phyloP scores from a whole-genome alignment of 2,329 filamentous ascomycete genomes.

The Magnaporthales sp. region DNA sequence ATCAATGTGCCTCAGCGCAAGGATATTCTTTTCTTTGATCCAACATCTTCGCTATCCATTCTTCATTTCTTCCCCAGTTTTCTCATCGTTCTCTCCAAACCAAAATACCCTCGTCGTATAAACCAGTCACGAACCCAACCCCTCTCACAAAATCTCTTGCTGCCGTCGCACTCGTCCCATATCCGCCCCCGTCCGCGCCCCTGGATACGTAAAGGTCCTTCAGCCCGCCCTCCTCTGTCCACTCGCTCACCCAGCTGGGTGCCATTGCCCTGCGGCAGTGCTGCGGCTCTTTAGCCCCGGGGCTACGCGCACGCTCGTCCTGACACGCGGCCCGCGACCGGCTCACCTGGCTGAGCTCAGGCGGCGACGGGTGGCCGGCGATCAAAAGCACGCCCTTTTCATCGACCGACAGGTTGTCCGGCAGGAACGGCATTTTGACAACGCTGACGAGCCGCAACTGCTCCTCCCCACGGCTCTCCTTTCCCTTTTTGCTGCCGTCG shows the following conservation, averaged over 20 bases:
- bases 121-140: neutral
- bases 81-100: neutral
- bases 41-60: neutral
- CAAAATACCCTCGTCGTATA: neutral
- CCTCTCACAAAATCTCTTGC: neutral
- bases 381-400: slow-evolving; percentile 23
- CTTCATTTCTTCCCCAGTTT: neutral
- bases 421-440: slow-evolving; percentile 24
- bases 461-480: neutral
- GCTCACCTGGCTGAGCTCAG: slow-evolving; percentile 21
- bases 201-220: neutral
- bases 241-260: slow-evolving; percentile 11
- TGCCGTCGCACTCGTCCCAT: neutral
- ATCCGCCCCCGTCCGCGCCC: neutral
- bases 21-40: neutral
- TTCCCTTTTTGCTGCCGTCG: neutral
- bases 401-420: slow-evolving; percentile 29
- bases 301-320: slow-evolving; percentile 13
- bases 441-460: slow-evolving; percentile 3
- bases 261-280: slow-evolving; percentile 9
- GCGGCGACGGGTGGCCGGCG: slow-evolving; percentile 29
- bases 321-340: slow-evolving; percentile 25
- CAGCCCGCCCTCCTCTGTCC: slow-evolving; percentile 2
- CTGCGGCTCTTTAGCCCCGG: neutral
- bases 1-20: neutral